Percentiles rank a stretch among this genome's conserved stretches.
Evolutionary conservation across 2,329 filamentous ascomycete genomes (phyloP).

Genomic region (Zasmidium cellare): DNA sequence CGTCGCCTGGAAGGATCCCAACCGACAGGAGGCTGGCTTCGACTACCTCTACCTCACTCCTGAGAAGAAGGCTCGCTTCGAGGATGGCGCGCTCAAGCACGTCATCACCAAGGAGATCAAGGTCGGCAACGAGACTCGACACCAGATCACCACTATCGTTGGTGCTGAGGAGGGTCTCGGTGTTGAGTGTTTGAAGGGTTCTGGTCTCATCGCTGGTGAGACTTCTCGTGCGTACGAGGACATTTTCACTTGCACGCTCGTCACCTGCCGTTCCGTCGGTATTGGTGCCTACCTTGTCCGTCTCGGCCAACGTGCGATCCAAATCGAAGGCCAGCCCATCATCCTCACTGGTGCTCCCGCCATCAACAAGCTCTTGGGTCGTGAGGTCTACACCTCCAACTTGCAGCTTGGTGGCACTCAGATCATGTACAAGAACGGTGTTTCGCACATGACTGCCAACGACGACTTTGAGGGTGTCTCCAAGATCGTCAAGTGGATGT

Average conservation of each 20-base stretch:
- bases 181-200: conserved; percentile 95
- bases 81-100: conserved; percentile 70
- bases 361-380: conserved; percentile 96
- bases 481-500: conserved; percentile 98
- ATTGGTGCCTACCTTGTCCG: conserved; percentile 99
- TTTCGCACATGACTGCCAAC: conserved; percentile 96
- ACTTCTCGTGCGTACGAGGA: conserved; percentile 97
- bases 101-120: conserved; percentile 85
- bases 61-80: conserved; percentile 81
- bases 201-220: conserved; percentile 95
- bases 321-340: conserved; percentile 98
- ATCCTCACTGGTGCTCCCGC: conserved; percentile 96
- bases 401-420: conserved; percentile 99
- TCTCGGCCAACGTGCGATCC: conserved; percentile 95
- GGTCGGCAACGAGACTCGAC: conserved; percentile 83
- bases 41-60: conserved; percentile 94
- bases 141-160: conserved; percentile 92
- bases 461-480: conserved; percentile 98
- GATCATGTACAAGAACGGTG: conserved; percentile 99
- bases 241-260: conserved; percentile 96
- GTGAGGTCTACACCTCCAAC: conserved; percentile 98
- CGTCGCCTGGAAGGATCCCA: conserved; percentile 88
- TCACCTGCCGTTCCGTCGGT: conserved; percentile 97
- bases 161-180: conserved; percentile 94
- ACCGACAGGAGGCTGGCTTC: conserved; percentile 83